phyloP scores from a whole-genome alignment of 768 basidiomycete species.

The Boletus subparvulus region DNA sequence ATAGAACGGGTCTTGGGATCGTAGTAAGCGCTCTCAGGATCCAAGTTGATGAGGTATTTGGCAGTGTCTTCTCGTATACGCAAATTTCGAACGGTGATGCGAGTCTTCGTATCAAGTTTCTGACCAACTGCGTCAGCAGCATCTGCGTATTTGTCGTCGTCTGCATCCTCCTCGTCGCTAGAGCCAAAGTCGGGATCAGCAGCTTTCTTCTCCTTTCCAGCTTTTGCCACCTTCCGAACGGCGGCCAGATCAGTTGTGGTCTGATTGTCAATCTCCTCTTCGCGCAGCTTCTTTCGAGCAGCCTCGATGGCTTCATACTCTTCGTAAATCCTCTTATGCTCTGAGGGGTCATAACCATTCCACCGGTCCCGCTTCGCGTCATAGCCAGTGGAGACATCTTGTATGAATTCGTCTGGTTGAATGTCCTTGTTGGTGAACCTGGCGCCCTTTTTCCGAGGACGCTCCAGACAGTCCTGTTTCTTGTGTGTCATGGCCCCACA shows the following conservation, averaged over 20 bases:
- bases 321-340: constrained; percentile 84
- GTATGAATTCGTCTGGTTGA: constrained; percentile 86
- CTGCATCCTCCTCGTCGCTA: constrained; percentile 92
- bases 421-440: constrained; percentile 90
- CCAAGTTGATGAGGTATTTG: constrained; percentile 96
- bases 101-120: constrained; percentile 96
- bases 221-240: constrained; percentile 93
- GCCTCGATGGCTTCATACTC: constrained; percentile 93
- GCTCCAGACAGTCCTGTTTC: constrained; percentile 88
- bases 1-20: constrained; percentile 99
- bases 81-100: constrained; percentile 96
- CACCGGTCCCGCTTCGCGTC: constrained; percentile 96
- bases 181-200: constrained; percentile 93
- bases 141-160: constrained; percentile 98
- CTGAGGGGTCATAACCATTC: constrained; percentile 94
- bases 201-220: constrained; percentile 67
- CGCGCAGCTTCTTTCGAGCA: constrained; percentile 84
- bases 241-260: constrained; percentile 89
- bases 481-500: constrained; percentile 97
- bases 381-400: constrained; percentile 74
- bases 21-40: constrained; percentile 95
- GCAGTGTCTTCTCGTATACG: constrained; percentile 99
- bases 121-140: constrained; percentile 97
- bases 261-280: constrained; percentile 98
- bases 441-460: constrained; percentile 94